Evolutionary conservation across 2,329 filamentous ascomycete species (phyloP), one percentile per base, ranked within the genome.

Genomic region (Sporothrix euskadiensis): DNA sequence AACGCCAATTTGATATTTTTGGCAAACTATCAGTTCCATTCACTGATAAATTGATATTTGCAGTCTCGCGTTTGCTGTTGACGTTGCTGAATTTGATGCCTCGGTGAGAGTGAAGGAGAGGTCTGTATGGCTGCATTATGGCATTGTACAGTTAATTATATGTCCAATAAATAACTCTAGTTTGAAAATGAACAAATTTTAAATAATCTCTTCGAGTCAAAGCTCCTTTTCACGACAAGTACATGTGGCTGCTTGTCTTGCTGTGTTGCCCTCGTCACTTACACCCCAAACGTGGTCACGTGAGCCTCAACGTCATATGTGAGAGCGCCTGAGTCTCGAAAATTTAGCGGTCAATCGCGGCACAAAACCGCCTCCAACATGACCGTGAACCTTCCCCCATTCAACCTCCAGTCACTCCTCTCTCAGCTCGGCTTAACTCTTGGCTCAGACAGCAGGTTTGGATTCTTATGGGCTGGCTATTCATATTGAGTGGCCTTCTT

Each of bases 271-370:
- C 22, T 19, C 16, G 63, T 47, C 63, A 66, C 63, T 30, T 32
- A 47, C 22, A 35, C 41, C 26, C 2, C 16, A 16, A 4, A 16
- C 3, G 6, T 8, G 7, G 4, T 69, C 66, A 69, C 66, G 66
- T 69, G 66, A 49, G 10, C 1, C 3, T n/a, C 14, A 68, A 49
- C 65, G 65, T 68, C 65, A 68, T 66, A 35, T 22, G 1, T 12
- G 44, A 10, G 14, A 10, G 14, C 4, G 35, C 2, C 22, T 6
- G 10, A 22, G 35, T 52, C 14, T 9, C 7, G 22, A 54, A 52
- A 54, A 39, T 39, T 41, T 22, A 47, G 66, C 66, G 66, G 66
- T 69, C 66, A 69, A 56, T 52, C 7, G 30, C 47, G 66, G 66
- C 66, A 69, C 66, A 22, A 69, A 54, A 35, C 22, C 32, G 30